phyloP scores from a whole-genome alignment of 179 eudicot species.

The Carnegiea gigantea region DNA sequence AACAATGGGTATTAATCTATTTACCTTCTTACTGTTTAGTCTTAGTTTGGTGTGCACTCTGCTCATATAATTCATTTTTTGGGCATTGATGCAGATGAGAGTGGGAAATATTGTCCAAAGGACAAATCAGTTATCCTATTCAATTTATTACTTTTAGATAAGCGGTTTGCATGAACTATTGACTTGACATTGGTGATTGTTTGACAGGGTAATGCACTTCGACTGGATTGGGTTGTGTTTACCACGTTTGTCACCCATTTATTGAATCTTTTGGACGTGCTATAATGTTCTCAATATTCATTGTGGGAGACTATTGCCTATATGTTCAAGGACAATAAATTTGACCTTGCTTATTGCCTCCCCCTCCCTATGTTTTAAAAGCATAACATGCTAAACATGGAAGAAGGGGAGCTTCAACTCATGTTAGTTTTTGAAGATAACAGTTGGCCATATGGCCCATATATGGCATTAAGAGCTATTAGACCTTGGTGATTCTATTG shows the following conservation, averaged over 20 bases:
- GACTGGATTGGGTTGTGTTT: conserved; percentile 22
- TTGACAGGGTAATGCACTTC: not conserved
- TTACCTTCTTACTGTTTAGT: no score
- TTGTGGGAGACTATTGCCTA: not conserved
- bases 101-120: no score
- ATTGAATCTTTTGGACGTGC: no score
- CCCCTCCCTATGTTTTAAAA: conserved; percentile 53
- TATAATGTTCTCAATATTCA: not conserved
- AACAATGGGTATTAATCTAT: no score
- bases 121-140: no score
- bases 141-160: no score
- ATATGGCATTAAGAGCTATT: not conserved
- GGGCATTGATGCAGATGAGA: no score
- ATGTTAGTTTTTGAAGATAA: conserved; percentile 38
- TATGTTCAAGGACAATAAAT: conserved; percentile 45
- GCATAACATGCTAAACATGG: conserved; percentile 89
- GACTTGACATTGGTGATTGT: not conserved
- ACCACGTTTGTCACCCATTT: conserved; percentile 20
- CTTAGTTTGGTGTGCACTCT: no score
- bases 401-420: conserved; percentile 87
- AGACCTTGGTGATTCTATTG: not conserved
- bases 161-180: no score
- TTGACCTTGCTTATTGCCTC: conserved; percentile 31
- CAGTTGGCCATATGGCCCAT: not conserved
- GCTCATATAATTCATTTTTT: no score